These are phyloP conservation scores for Chlamydomonas applanata DNA, from an alignment of 139 green algal species.

Conservation along the genomic window DNA sequence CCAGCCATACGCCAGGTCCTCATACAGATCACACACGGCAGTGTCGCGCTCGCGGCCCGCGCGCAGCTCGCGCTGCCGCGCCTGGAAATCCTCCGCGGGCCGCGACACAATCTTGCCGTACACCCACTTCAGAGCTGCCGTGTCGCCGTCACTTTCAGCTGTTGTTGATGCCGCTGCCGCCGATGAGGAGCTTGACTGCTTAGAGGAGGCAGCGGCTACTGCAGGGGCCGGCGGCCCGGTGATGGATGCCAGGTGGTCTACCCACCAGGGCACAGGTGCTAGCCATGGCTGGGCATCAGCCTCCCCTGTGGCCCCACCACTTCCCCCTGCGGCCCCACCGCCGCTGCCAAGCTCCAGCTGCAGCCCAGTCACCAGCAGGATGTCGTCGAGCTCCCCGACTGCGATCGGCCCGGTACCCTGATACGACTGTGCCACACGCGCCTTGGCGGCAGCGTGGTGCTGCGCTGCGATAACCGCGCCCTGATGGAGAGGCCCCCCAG, in stretches of 20 bases:
- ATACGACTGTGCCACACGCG: background rate
- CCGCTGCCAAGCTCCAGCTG: constrained; percentile 5
- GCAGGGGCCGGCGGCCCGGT: background rate
- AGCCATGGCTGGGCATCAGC: constrained; percentile 39
- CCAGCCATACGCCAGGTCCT: constrained; percentile 64
- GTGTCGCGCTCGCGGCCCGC: constrained; percentile 37
- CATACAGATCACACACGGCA: constrained; percentile 56
- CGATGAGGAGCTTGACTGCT: constrained; percentile 11
- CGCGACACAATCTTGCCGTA: constrained; percentile 66
- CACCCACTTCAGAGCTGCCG: constrained; percentile 65
- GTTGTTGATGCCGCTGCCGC: constrained; percentile 7
- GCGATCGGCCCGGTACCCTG: too few species aligned
- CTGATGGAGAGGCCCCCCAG: too few species aligned
- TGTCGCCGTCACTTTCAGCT: constrained; percentile 9
- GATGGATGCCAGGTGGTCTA: constrained; percentile 50
- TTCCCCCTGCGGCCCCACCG: too few species aligned
- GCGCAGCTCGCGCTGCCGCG: constrained; percentile 44
- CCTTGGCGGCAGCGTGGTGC: background rate
- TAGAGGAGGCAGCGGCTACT: background rate
- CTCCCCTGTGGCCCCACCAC: background rate
- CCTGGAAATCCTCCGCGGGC: constrained; percentile 43
- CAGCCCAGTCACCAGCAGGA: constrained; percentile 21
- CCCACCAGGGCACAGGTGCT: constrained; percentile 58
- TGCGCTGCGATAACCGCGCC: background rate
- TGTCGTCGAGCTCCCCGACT: constrained; percentile 10